Conservation (phyloP, 2,329 filamentous ascomycete genomes). For the Venturia effusa region DNA sequence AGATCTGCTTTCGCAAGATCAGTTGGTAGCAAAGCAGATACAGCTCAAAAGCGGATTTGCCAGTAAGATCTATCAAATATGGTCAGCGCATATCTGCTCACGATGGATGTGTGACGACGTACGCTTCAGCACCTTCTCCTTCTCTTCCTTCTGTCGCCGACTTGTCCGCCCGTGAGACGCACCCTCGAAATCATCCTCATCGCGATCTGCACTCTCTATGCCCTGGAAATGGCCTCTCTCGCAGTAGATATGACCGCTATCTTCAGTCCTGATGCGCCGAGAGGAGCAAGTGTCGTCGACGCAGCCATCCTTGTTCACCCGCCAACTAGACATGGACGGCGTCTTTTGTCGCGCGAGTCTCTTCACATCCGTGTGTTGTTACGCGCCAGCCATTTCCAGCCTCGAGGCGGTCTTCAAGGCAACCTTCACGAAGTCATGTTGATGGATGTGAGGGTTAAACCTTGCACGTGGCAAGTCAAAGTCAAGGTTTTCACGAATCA, state of each 20-base stretch:
- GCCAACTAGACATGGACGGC: not conserved
- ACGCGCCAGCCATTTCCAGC: not conserved
- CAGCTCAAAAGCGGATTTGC: conserved; percentile 60
- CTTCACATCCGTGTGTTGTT: not conserved
- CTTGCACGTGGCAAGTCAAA: not conserved
- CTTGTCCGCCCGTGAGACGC: not conserved
- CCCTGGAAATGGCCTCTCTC: conserved; percentile 4
- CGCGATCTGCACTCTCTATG: not conserved
- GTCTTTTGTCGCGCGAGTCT: not conserved
- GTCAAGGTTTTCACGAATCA: not conserved
- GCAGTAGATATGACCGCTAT: not conserved
- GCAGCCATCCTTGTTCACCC: conserved; percentile 6
- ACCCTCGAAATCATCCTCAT: conserved; percentile 10
- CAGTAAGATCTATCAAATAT: conserved; percentile 38
- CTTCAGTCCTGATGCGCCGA: not conserved
- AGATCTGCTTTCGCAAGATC: conserved; percentile 69
- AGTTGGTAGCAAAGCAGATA: conserved; percentile 80
- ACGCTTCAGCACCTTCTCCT: conserved; percentile 7
- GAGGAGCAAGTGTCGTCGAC: conserved; percentile 8
- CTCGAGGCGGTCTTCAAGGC: not conserved
- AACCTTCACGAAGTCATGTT: not conserved
- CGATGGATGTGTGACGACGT: not conserved
- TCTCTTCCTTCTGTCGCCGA: conserved; percentile 5
- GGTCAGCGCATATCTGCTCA: not conserved
- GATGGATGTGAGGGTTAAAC: not conserved